Base-by-base conservation (phyloP, 2,329 filamentous ascomycete species). In the Paecilomyces sp. region DNA sequence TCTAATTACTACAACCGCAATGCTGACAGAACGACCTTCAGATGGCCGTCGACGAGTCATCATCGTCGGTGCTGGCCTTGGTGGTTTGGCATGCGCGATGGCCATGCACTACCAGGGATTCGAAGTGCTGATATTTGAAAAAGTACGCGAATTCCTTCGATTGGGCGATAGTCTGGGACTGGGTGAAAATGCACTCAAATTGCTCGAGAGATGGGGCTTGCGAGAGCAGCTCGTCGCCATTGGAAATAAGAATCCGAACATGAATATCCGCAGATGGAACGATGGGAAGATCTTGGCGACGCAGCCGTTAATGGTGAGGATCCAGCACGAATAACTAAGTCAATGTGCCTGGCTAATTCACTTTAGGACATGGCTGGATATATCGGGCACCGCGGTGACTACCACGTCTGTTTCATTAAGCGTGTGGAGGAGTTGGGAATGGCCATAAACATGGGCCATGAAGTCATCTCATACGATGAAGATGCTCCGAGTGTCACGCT, bases 31-130 rank as follows among this genome's bases (percentile, higher is more conserved):
- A 54, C 24, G 52, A 54, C 24, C 52, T 28, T 54, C 52, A 54
- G 52, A 31, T 28, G 52, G 25, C 52, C 52, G 52, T n/a, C 52
- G 12, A 15, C 47, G 58, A 80, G 80, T 78, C 34, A 78, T 81
- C 30, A 72, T 81, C 24, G 76, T 82, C n/a, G 80, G 79, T 18
- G 79, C 79, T 18, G 79, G 79, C 11, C 75, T 82, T 1, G 79
- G 79, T 7, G 80, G 79, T 12, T 81, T 61, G 13, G 57, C 60
- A 31, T 60, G 57, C 25, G 60, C 57, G 25, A 61, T 61, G 58
- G 58, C 60, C 1, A 60, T 59, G 57, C 60, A 60, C 30, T 22
- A 60, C 22, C 53, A 55, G 3, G 58, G 60, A 18, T 60, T 61
- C 36, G 58, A 61, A 41, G 58, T 61, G 22, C 51, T 57, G 24